These are phyloP conservation scores for Pseudozyma sp. DNA, from an alignment of 1,284 basidiomycete species.

Conservation along the genomic window DNA sequence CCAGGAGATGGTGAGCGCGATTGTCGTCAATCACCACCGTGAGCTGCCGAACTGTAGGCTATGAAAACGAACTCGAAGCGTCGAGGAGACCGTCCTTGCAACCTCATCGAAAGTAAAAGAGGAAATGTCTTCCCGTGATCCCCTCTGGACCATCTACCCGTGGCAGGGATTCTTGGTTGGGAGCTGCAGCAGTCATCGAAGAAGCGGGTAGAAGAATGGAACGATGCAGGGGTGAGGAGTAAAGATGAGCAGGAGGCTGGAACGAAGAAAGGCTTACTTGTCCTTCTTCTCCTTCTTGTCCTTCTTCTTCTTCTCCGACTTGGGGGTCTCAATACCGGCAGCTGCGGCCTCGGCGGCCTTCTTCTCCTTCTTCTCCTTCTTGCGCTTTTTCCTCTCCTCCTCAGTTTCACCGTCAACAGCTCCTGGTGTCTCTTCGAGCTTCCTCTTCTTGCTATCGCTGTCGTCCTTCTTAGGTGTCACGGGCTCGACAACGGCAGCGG, in stretches of 20 bases:
- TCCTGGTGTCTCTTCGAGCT: slow-evolving; percentile 62
- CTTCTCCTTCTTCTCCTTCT: slow-evolving; percentile 69
- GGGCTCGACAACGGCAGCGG: slow-evolving; percentile 39
- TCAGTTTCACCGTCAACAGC: slow-evolving; percentile 60
- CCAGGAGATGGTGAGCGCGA: background rate
- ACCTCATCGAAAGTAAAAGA: slow-evolving; percentile 9
- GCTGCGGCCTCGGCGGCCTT: slow-evolving; percentile 60
- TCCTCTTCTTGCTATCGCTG: slow-evolving; percentile 71
- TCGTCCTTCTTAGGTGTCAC: slow-evolving; percentile 43
- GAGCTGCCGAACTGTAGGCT: background rate
- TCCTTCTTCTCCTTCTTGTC: slow-evolving; percentile 64
- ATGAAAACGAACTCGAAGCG: too few species aligned
- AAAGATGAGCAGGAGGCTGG: background rate
- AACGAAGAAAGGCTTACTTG: slow-evolving; percentile 21
- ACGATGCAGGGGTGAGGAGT: background rate
- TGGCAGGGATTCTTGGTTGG: slow-evolving; percentile 29
- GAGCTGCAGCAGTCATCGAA: slow-evolving; percentile 19
- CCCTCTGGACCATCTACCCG: slow-evolving; percentile 24
- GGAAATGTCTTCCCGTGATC: slow-evolving; percentile 23
- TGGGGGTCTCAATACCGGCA: slow-evolving; percentile 48
- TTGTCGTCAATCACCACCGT: slow-evolving; percentile 6
- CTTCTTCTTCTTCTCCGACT: slow-evolving; percentile 62
- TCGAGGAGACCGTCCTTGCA: slow-evolving; percentile 17
- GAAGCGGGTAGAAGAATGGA: background rate
- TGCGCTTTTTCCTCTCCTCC: slow-evolving; percentile 66